phyloP scores from a whole-genome alignment of 208 protist genomes.

The Herpetomonas samuelpessoai region DNA sequence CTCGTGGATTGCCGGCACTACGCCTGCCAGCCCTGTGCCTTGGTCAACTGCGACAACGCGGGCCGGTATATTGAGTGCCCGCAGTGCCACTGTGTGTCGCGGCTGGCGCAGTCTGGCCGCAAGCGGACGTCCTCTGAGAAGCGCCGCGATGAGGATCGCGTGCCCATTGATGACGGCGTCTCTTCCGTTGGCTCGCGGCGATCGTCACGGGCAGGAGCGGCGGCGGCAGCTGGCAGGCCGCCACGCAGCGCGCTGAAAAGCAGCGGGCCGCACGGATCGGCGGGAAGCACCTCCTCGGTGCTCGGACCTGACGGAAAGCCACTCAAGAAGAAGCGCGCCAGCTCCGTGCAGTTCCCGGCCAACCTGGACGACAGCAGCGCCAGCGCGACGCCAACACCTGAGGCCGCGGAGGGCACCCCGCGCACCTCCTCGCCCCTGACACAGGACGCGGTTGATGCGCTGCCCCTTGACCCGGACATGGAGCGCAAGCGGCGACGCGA shows the following conservation, averaged over 20 bases:
- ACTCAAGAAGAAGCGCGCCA: constrained; percentile 37
- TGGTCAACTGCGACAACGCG: constrained; percentile 79
- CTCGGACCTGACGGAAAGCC: neutral
- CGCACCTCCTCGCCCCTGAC: constrained; percentile 51
- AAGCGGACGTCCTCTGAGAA: constrained; percentile 26
- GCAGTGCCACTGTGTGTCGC: constrained; percentile 67
- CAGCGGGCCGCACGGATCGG: no score
- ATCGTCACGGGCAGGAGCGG: constrained; percentile 17
- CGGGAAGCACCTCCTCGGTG: neutral
- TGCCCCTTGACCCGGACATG: constrained; percentile 52
- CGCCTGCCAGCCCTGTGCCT: constrained; percentile 86
- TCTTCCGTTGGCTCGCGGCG: constrained; percentile 49
- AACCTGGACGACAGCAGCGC: constrained; percentile 23
- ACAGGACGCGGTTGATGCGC: constrained; percentile 38
- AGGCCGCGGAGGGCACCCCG: neutral
- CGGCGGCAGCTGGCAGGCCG: neutral
- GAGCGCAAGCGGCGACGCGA: constrained; percentile 11
- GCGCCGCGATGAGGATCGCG: constrained; percentile 14
- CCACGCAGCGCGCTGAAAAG: constrained; percentile 48
- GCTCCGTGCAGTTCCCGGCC: constrained; percentile 59
- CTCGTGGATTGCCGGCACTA: constrained; percentile 89
- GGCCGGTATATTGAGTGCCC: constrained; percentile 72
- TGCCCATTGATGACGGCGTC: constrained; percentile 75
- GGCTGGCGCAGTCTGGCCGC: constrained; percentile 70
- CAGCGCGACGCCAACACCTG: constrained; percentile 5